Conservation (phyloP, 257 asterid genomes). For the Ehretia macrophylla region DNA sequence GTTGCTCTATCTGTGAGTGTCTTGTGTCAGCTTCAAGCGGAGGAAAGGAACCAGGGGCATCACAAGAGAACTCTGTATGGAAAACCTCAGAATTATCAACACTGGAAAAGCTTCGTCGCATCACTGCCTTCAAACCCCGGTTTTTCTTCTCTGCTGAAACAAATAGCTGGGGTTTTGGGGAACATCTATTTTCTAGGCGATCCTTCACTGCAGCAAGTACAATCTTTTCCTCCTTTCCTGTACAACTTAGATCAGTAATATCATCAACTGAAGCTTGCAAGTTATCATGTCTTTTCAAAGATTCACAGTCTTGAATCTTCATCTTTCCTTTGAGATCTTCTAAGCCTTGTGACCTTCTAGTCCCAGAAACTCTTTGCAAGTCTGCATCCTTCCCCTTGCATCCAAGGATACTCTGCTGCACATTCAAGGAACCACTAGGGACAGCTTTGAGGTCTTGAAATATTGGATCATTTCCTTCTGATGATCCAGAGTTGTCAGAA, state of each 20-base stretch:
- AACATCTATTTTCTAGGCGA: constrained; percentile 17
- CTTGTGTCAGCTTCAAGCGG: constrained; percentile 16
- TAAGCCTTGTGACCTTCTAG: constrained; percentile 11
- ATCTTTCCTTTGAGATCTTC: constrained; percentile 30
- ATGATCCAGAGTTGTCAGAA: constrained; percentile 20
- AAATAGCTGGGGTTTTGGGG: constrained; percentile 8
- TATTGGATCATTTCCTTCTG: constrained; percentile 20
- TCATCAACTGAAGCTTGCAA: constrained; percentile 10
- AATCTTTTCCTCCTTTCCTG: constrained; percentile 12
- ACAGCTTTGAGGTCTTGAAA: constrained; percentile 20
- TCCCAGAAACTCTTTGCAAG: constrained; percentile 11
- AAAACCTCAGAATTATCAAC: constrained; percentile 12
- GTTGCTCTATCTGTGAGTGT: constrained; percentile 13
- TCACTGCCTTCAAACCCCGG: constrained; percentile 15
- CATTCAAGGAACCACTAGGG: constrained; percentile 20
- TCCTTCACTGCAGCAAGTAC: constrained; percentile 14
- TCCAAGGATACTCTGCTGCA: constrained; percentile 22
- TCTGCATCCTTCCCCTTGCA: constrained; percentile 15
- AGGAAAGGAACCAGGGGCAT: constrained; percentile 16
- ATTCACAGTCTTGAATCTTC: constrained; percentile 18
- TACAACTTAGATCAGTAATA: constrained; percentile 19
- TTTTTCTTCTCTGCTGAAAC: constrained; percentile 11
- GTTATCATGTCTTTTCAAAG: constrained; percentile 14
- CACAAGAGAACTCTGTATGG: constrained; percentile 15
- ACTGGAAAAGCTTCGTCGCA: constrained; percentile 21